Percentiles rank a stretch among this genome's conserved stretches.
Evolutionary conservation across 1,284 basidiomycete species (phyloP).

Genomic region (Xerocomus cyaneibrunnescens): DNA sequence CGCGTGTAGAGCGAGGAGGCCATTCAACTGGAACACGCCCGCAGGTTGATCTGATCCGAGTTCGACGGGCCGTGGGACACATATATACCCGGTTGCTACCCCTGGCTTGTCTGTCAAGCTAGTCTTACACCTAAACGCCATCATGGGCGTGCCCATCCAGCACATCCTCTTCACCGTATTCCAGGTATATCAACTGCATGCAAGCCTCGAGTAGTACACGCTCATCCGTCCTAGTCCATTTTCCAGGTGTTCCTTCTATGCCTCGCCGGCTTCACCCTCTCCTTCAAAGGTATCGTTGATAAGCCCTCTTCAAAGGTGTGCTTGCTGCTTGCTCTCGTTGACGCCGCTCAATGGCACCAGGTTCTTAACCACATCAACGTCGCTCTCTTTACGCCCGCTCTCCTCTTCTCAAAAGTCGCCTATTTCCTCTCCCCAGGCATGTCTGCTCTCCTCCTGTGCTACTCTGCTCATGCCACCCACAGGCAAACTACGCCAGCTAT

Average conservation of each 20-base stretch:
- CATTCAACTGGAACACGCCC: too few species aligned
- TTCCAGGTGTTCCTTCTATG: constrained; percentile 88
- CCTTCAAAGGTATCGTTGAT: constrained; percentile 78
- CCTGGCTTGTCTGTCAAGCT: too few species aligned
- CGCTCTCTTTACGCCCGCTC: constrained; percentile 88
- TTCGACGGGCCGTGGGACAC: not conserved
- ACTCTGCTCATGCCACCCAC: constrained; percentile 10
- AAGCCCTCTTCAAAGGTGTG: constrained; percentile 84
- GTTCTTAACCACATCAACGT: constrained; percentile 80
- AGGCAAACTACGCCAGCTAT: constrained; percentile 84
- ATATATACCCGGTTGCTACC: not conserved
- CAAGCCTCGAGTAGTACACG: not conserved
- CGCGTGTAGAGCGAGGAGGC: not conserved
- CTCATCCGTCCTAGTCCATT: constrained; percentile 63
- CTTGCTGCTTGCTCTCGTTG: not conserved
- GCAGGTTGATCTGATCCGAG: too few species aligned
- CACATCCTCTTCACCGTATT: constrained; percentile 28
- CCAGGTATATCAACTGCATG: constrained; percentile 16
- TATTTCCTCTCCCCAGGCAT: constrained; percentile 72
- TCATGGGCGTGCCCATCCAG: constrained; percentile 12
- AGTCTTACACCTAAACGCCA: not conserved
- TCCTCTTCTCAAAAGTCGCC: constrained; percentile 93
- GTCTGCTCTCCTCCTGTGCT: constrained; percentile 11
- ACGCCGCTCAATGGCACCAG: constrained; percentile 37
- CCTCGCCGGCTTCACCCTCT: constrained; percentile 83